Base-by-base conservation (phyloP, 805 yeast species). In the Clavispora santaluciae region DNA sequence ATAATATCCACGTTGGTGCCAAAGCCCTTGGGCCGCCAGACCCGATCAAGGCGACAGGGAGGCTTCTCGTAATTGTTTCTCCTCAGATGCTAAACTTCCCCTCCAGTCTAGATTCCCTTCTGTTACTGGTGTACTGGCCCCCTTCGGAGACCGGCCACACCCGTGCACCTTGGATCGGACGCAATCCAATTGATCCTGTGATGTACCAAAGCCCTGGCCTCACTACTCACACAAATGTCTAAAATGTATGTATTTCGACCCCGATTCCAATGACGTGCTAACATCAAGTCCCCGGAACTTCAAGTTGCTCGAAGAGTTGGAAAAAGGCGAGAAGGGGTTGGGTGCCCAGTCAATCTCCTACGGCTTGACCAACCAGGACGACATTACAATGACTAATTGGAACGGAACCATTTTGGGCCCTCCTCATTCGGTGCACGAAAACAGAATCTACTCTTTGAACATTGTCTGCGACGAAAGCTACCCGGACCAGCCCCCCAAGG, bases 331-430 rank as follows among this genome's bases (percentile, higher is more conserved):
- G 60, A 93, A 93, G 63, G 99, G 99, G 16, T 72, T 86, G 36
- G 97, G 98, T 16, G 93, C 97, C 20, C 98, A 93, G 63, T 86
- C 95, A 12, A 90, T 96, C 61, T 91, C 98, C 17, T 88, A 93
- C 56, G 99, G 99, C 0, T 74, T 93, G 35, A 81, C 87, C 18
- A 91, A 87, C 55, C 81, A 84, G 47, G 95, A 86, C 55, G 99
- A 93, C 60, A 86, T 90, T 51, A 71, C 89, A 38, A 87, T 93
- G 95, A 85, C 95, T 9, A 66, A 83, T 55, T 93, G 99, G 99
- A 93, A 90, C 65, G 99, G 97, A 10, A 93, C 99, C 24, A 91
- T 93, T 39, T 70, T 93, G 49, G 99, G 99, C 0, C 99, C 99
- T 4, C 99, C 99, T 25, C 95, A 86, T 56, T 64, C 70, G 11